Evolutionary conservation across 2,329 filamentous ascomycete genomes (phyloP).

Genomic region (Neonectria sp.): DNA sequence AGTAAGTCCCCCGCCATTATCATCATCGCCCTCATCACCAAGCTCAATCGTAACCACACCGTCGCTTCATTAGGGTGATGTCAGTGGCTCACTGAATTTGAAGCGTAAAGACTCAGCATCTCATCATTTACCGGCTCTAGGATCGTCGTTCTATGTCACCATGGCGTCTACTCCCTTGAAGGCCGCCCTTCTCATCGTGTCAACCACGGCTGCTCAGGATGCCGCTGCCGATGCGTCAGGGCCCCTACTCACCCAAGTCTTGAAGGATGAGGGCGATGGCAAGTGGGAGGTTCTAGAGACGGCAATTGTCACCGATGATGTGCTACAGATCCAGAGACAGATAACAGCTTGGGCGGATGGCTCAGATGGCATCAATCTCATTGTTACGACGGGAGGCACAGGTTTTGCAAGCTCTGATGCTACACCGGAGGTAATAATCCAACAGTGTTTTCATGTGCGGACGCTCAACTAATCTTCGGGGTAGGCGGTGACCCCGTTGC

Average conservation of each 20-base stretch:
- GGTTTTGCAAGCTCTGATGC: slow-evolving; percentile 89
- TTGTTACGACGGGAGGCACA: slow-evolving; percentile 93
- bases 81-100: background rate
- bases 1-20: slow-evolving; percentile 38
- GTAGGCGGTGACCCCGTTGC: slow-evolving; percentile 82
- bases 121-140: too few species aligned
- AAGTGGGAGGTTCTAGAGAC: slow-evolving; percentile 80
- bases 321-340: slow-evolving; percentile 80
- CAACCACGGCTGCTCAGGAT: slow-evolving; percentile 88
- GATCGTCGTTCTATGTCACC: background rate
- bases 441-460: background rate
- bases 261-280: slow-evolving; percentile 75
- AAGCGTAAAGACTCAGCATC: background rate
- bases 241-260: slow-evolving; percentile 76
- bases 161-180: slow-evolving; percentile 65
- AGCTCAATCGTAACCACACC: background rate
- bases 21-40: slow-evolving; percentile 6
- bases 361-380: slow-evolving; percentile 76
- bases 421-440: slow-evolving; percentile 82
- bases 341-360: slow-evolving; percentile 83
- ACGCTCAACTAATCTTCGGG: background rate
- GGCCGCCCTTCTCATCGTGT: slow-evolving; percentile 87
- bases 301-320: slow-evolving; percentile 85
- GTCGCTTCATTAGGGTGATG: slow-evolving; percentile 19
- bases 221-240: slow-evolving; percentile 84